Evolutionary conservation across 805 yeast species (phyloP).

Genomic region (Yamadazyma philogaea): DNA sequence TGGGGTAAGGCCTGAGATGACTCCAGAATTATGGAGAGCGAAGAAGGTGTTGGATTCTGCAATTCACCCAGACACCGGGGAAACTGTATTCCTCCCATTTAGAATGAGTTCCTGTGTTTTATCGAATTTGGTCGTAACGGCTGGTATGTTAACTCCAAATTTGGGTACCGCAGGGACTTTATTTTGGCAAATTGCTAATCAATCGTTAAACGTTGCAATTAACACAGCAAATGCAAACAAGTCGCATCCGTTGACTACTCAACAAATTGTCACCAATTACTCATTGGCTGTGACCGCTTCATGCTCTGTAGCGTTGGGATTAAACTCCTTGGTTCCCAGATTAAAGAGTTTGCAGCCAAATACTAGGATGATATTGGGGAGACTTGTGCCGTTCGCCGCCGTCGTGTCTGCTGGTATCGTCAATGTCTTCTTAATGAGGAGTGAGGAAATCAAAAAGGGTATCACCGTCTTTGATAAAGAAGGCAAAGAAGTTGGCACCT

Average conservation of each 20-base stretch:
- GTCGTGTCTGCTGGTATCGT: constrained; percentile 96
- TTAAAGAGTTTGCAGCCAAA: constrained; percentile 66
- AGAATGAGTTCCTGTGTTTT: constrained; percentile 96
- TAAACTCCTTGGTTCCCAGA: constrained; percentile 87
- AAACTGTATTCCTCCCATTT: constrained; percentile 87
- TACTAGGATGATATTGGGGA: constrained; percentile 68
- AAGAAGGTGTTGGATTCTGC: constrained; percentile 87
- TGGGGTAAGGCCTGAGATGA: constrained; percentile 62
- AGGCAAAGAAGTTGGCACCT: constrained; percentile 61
- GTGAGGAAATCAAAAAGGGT: constrained; percentile 87
- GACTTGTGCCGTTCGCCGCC: constrained; percentile 97
- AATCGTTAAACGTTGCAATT: constrained; percentile 93
- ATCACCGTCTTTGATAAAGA: constrained; percentile 64
- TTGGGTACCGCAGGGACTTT: constrained; percentile 85
- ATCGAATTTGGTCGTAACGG: constrained; percentile 90
- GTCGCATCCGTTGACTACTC: constrained; percentile 81
- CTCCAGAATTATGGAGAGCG: constrained; percentile 84
- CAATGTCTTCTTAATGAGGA: constrained; percentile 94
- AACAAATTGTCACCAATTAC: constrained; percentile 76
- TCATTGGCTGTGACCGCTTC: constrained; percentile 89
- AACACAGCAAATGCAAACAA: constrained; percentile 96
- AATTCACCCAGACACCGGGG: constrained; percentile 95
- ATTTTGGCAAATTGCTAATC: constrained; percentile 98
- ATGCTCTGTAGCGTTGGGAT: constrained; percentile 92
- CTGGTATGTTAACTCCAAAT: constrained; percentile 96